Conservation (phyloP, 257 asterid species). For the Marsdenia floribunda region DNA sequence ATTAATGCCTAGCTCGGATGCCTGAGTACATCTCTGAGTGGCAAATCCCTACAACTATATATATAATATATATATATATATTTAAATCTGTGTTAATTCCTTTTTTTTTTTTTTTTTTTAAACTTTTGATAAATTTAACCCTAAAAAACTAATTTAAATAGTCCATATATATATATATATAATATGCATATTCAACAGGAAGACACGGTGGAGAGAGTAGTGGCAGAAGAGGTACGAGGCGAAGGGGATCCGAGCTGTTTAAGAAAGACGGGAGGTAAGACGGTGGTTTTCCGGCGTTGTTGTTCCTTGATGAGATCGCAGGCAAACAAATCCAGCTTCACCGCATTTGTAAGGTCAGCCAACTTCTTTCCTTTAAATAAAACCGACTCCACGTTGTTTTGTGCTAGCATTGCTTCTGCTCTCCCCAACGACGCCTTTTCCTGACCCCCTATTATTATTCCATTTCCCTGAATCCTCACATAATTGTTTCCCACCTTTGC, state of each 20-base stretch:
- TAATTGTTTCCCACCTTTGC: slow-evolving; percentile 38
- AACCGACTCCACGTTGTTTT: slow-evolving; percentile 61
- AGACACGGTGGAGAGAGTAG: slow-evolving; percentile 48
- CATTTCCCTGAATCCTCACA: slow-evolving; percentile 63
- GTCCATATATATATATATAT: no score
- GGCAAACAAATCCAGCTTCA: slow-evolving; percentile 47
- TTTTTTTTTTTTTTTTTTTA: no score
- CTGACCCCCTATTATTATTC: slow-evolving; percentile 9
- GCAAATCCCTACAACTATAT: slow-evolving; percentile 4
- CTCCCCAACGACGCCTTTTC: slow-evolving; percentile 8
- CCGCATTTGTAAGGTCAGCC: slow-evolving; percentile 44
- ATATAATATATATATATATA: no score
- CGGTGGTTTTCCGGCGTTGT: slow-evolving; percentile 42
- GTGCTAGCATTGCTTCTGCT: slow-evolving; percentile 50
- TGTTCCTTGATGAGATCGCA: slow-evolving; percentile 58
- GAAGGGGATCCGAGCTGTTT: slow-evolving; percentile 37
- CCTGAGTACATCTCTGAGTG: slow-evolving; percentile 21
- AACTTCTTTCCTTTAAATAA: slow-evolving; percentile 65
- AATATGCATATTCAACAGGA: slow-evolving; percentile 25
- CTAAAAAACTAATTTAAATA: no score
- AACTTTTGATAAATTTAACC: no score
- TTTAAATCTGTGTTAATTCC: no score
- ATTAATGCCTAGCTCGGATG: slow-evolving; percentile 19
- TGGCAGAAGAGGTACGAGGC: slow-evolving; percentile 62
- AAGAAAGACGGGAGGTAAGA: slow-evolving; percentile 43